Base-by-base conservation (phyloP, 352 stramenopile species). In the Pseudoperonospora humuli region DNA sequence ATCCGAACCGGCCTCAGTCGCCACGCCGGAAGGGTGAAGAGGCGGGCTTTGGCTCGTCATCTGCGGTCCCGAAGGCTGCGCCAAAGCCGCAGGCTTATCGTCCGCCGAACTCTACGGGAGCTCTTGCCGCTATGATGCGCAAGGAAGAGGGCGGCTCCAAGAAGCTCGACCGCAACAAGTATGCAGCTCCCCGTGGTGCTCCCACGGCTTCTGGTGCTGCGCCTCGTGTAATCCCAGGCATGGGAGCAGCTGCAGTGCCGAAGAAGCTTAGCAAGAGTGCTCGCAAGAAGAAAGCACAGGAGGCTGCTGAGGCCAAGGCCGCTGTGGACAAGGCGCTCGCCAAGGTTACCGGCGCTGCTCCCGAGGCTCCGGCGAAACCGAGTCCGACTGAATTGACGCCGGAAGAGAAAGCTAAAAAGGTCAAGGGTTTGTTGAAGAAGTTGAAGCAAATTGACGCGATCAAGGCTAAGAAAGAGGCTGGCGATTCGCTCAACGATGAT, bases 91-190 rank as follows among this genome's bases (percentile, higher is more conserved):
- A 90, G 67, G 91, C 70, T 48, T 98, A 90, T 64, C 73, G 71
- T 49, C 85, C 80, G 2, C 88, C 88, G 3, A 79, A 82, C 34
- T 95, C 86, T 37, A 93, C 80, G 0, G 88, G 88, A 21, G 80
- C 83, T 7, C 75, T 99, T 18, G 90, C 95, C 5, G 94, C 96
- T 27, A 78, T 97, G 45, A 96, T 98, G 81, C 70, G 86, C n/a
- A 77, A 83, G 42, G 78, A 93, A 47, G 80, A 90, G 35, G 68
- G 68, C 15, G 81, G 81, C 8, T 70, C 78, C 6, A 79, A 67
- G 53, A 93, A 91, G 56, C 68, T 93, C 13, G 78, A 93, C 43
- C 72, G 75, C 23, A 88, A 89, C 72, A 90, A 91, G 54, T 93
- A 90, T 45, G 72, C 64, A 3, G 61, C 76, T 7, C 72, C 74